phyloP scores from a whole-genome alignment of 371 early-diverging fungal species.

The Polyrhizophydium stewartii region DNA sequence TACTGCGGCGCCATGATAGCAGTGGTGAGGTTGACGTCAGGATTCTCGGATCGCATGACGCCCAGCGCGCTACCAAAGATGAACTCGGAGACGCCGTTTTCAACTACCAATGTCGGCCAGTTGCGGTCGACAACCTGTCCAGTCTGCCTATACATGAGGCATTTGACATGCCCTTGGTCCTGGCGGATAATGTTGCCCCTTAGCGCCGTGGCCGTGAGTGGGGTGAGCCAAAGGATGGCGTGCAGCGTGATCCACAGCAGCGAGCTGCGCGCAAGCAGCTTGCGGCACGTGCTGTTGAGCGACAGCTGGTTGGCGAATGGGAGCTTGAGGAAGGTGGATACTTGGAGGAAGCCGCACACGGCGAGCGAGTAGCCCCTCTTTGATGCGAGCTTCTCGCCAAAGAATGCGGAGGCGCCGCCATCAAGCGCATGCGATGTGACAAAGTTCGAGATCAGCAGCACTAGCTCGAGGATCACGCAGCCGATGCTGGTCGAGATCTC shows the following conservation, averaged over 20 bases:
- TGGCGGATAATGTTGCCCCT: background rate
- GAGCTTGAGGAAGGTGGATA: constrained; percentile 7
- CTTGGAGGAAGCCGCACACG: constrained; percentile 23
- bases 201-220: constrained; percentile 16
- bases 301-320: constrained; percentile 20
- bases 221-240: constrained; percentile 8
- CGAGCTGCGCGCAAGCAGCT: constrained; percentile 7
- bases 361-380: constrained; percentile 13
- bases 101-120: constrained; percentile 16
- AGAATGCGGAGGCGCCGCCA: constrained; percentile 2
- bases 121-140: constrained; percentile 2
- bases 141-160: background rate
- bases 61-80: constrained; percentile 29
- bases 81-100: constrained; percentile 19
- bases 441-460: constrained; percentile 16
- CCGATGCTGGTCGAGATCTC: constrained; percentile 2
- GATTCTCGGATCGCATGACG: constrained; percentile 14
- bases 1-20: constrained; percentile 14
- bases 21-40: background rate
- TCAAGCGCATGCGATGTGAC: constrained; percentile 14
- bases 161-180: background rate
- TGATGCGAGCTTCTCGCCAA: constrained; percentile 7
- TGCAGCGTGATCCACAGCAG: constrained; percentile 12
- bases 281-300: constrained; percentile 22
- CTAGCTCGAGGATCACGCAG: constrained; percentile 15